Base-by-base conservation (phyloP, 495 filamentous ascomycete species). In the Tuber aestivum region DNA sequence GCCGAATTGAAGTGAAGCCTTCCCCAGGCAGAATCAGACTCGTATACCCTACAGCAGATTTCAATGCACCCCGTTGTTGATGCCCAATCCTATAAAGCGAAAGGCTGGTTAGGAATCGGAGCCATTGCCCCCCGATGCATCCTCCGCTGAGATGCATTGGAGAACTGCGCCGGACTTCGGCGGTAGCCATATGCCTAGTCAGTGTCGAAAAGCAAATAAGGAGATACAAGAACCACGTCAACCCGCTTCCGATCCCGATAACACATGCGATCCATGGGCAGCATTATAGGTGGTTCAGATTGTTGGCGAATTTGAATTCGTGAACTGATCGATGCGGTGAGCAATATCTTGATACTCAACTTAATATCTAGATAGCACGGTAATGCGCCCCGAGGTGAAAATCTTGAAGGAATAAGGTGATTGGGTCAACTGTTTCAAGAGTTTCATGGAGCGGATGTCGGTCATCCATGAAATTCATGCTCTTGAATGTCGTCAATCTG, bases 401-500 rank as follows among this genome's bases (percentile, higher is more conserved):
- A 56, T 56, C 9, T 27, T 27, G 23, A 27, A 10, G n/a, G 23
- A 56, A 10, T 12, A 27, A 12, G 50, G 23, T 56, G 50, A 27
- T 56, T 56, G 50, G 50, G 50, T 27, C 6, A 3, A 27, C 50
- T 27, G 50, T 27, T 56, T 56, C 50, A 27, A 56, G 50, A 56
- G 50, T 56, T 56, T 27, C 50, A 56, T 56, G 50, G 50, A 56
- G n/a, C n/a, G 50, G 50, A 14, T 56, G 27, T 56, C 10, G n/a
- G 50, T 56, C 50, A 56, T 56, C 50, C n/a, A n/a, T 56, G 50
- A 56, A 56, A 56, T 56, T 56, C 50, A 56, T 56, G 50, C 50
- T 56, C 50, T 27, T 9, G 10, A 56, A 56, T 8, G 23, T 56
- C 50, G 50, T 23, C 50, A 23, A 56, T 56, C 50, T 56, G 23